Conservation (phyloP, 2,329 filamentous ascomycete genomes). For the Xylariaceae sp. region DNA sequence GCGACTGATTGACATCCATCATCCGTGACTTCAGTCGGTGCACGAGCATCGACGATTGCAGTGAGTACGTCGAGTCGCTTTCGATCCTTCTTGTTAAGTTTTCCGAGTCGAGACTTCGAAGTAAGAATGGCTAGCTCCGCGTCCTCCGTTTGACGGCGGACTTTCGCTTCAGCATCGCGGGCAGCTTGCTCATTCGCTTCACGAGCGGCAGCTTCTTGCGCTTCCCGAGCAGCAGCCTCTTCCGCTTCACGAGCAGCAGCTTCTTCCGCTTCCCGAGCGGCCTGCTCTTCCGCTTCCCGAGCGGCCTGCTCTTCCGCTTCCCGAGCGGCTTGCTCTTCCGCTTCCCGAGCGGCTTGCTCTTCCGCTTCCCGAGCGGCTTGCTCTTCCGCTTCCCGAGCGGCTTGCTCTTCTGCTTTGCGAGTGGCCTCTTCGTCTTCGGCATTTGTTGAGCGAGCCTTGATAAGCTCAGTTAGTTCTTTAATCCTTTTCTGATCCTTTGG, state of each 20-base stretch:
- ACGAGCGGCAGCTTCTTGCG: conserved; percentile 34
- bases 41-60: conserved; percentile 30
- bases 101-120: conserved; percentile 37
- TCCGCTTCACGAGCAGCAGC: conserved; percentile 15
- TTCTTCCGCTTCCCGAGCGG: conserved; percentile 13
- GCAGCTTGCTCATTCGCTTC: conserved; percentile 21
- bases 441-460: background rate
- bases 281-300: conserved; percentile 17
- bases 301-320: conserved; percentile 9
- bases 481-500: background rate
- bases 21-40: conserved; percentile 9
- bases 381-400: conserved; percentile 6
- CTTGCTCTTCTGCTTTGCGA: conserved; percentile 1
- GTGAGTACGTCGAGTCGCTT: conserved; percentile 38
- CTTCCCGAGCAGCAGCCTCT: conserved; percentile 12
- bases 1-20: too few relatives aligned
- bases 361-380: conserved; percentile 11
- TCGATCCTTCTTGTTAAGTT: conserved; percentile 40
- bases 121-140: background rate
- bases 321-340: conserved; percentile 11
- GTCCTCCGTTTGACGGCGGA: background rate
- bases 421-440: conserved; percentile 1
- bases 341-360: conserved; percentile 7
- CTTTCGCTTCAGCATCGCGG: background rate
- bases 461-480: background rate